Percentiles rank a stretch among this genome's conserved stretches.
These are phyloP conservation scores for Arxiozyma slooffiae DNA, from an alignment of 1,139 yeast species.

Conservation along the genomic window DNA sequence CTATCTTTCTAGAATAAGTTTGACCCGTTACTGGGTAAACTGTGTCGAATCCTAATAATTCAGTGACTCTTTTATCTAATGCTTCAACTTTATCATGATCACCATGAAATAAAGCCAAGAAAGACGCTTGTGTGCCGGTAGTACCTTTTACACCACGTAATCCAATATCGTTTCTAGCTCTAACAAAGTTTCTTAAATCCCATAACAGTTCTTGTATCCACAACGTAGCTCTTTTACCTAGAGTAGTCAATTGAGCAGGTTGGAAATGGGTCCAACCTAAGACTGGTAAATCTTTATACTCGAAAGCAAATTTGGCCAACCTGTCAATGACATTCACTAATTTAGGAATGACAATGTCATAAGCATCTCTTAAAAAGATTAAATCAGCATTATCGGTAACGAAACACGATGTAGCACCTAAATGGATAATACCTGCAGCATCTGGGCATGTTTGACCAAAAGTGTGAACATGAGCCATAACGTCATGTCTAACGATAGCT, in stretches of 20 bases:
- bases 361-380: conserved; percentile 90
- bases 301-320: conserved; percentile 74
- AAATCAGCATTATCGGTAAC: conserved; percentile 98
- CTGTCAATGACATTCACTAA: conserved; percentile 92
- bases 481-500: conserved; percentile 97
- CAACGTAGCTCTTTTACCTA: conserved; percentile 94
- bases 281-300: conserved; percentile 91
- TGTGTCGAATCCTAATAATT: conserved; percentile 83
- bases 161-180: conserved; percentile 95
- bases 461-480: conserved; percentile 97
- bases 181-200: conserved; percentile 91
- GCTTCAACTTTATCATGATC: conserved; percentile 92
- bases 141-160: conserved; percentile 98
- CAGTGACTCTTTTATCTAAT: conserved; percentile 84
- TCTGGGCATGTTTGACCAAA: conserved; percentile 89
- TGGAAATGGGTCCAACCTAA: conserved; percentile 99
- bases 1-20: conserved; percentile 95
- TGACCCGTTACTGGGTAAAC: conserved; percentile 98
- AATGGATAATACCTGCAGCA: conserved; percentile 95
- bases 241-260: conserved; percentile 98
- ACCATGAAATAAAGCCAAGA: conserved; percentile 89
- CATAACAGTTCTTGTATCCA: conserved; percentile 97
- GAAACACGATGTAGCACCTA: conserved; percentile 96
- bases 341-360: conserved; percentile 86
- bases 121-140: conserved; percentile 97